phyloP scores from a whole-genome alignment of 768 basidiomycete genomes.

The Glaciozyma martinii region DNA sequence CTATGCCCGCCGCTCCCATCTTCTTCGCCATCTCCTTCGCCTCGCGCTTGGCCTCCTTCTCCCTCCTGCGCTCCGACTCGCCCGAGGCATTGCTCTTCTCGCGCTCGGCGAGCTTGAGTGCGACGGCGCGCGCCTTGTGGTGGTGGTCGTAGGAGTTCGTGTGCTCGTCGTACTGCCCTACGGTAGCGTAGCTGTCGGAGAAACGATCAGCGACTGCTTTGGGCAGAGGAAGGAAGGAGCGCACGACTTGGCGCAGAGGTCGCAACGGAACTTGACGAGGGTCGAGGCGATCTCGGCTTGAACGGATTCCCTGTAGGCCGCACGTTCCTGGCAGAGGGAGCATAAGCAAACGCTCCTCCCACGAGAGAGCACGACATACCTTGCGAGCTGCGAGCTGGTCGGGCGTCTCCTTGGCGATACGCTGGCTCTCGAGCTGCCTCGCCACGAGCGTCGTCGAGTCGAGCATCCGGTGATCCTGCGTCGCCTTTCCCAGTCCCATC shows the following conservation, averaged over 20 bases:
- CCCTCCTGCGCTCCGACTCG: background rate
- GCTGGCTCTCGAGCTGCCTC: background rate
- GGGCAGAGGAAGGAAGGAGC: background rate
- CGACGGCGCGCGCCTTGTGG: conserved; percentile 1
- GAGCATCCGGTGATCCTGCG: background rate
- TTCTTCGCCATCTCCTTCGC: background rate
- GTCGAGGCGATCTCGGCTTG: background rate
- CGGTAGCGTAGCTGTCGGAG: background rate
- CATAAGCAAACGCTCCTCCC: background rate
- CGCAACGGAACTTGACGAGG: conserved; percentile 1
- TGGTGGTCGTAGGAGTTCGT: conserved; percentile 3
- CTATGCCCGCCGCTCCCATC: background rate
- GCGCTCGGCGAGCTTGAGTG: background rate
- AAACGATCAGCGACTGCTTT: background rate
- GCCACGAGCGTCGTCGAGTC: background rate
- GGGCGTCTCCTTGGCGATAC: background rate
- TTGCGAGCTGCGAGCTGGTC: background rate
- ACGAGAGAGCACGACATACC: background rate
- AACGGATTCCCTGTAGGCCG: background rate
- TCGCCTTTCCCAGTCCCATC: background rate
- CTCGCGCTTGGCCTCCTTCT: background rate
- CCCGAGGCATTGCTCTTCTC: background rate
- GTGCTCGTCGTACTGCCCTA: background rate
- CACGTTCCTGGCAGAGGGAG: background rate
- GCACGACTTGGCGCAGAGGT: background rate